Evolutionary conservation across 2,329 filamentous ascomycete genomes (phyloP).

Genomic region (Sporothrix luriei): DNA sequence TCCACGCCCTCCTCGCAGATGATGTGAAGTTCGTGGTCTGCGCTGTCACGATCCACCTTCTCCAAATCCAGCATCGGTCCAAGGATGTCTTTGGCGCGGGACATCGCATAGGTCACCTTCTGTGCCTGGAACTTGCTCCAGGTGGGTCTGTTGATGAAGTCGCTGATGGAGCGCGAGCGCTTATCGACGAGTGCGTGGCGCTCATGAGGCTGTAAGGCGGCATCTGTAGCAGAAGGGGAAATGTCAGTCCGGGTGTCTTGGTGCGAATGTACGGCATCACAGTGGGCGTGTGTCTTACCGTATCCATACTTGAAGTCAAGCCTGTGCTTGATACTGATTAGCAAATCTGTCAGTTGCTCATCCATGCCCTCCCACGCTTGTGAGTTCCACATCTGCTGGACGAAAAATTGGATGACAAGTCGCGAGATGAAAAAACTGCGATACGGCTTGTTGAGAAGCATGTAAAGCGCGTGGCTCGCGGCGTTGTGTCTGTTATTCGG

Average conservation of each 20-base stretch:
- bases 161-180: conserved; percentile 43
- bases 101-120: conserved; percentile 37
- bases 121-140: conserved; percentile 39
- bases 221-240: conserved; percentile 16
- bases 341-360: conserved; percentile 36
- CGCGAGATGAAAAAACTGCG: conserved; percentile 46
- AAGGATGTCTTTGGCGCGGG: conserved; percentile 44
- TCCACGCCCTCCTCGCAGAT: conserved; percentile 50
- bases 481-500: conserved; percentile 38
- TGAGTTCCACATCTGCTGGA: conserved; percentile 43
- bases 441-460: conserved; percentile 42
- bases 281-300: conserved; percentile 37
- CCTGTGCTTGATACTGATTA: conserved; percentile 36
- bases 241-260: background rate
- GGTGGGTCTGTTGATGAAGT: conserved; percentile 41
- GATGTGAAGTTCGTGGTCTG: conserved; percentile 49
- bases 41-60: conserved; percentile 42
- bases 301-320: conserved; percentile 36
- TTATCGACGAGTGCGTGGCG: conserved; percentile 45
- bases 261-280: background rate
- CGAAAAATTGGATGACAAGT: conserved; percentile 45
- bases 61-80: conserved; percentile 51
- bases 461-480: conserved; percentile 41
- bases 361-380: conserved; percentile 44
- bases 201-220: conserved; percentile 37